These are phyloP conservation scores for Triticum monococcum DNA, from an alignment of 176 grass and related monocot genomes.

Conservation along the genomic window DNA sequence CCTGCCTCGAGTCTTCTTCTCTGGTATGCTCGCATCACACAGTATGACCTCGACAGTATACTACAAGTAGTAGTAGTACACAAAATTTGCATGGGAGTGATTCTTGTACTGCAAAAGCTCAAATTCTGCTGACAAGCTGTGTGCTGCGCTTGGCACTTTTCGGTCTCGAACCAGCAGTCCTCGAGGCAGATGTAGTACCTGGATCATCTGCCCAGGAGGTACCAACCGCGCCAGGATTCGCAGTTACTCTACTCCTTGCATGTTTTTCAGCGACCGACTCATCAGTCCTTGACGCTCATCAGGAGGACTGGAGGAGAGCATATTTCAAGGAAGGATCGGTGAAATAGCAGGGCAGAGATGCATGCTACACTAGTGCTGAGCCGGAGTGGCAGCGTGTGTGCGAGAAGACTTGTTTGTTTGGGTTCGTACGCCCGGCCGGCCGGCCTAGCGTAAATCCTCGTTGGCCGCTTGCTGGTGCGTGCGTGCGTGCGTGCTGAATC, in stretches of 20 bases:
- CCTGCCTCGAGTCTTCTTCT: not conserved
- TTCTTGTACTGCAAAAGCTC: slow-evolving; percentile 10
- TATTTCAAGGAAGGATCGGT: not conserved
- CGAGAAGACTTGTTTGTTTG: no score
- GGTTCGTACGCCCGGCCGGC: no score
- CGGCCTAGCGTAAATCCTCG: not conserved
- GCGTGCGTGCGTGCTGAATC: not conserved
- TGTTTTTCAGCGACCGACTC: not conserved
- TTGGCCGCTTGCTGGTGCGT: not conserved
- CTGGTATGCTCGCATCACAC: not conserved
- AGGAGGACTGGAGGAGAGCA: not conserved
- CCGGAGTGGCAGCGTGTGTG: no score
- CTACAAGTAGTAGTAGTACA: not conserved
- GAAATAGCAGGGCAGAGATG: not conserved
- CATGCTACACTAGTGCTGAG: not conserved
- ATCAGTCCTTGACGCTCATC: not conserved
- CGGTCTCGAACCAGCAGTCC: slow-evolving; percentile 17
- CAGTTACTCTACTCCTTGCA: not conserved
- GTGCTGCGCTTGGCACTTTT: not conserved
- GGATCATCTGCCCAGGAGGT: not conserved
- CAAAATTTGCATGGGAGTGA: not conserved
- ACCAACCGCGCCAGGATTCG: no score
- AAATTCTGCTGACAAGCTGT: not conserved
- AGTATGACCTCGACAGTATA: not conserved
- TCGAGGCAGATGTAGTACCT: not conserved